Evolutionary conservation across 768 basidiomycete species (phyloP), one percentile per base, ranked within the genome.

Genomic region (Tephrocybe sp.): DNA sequence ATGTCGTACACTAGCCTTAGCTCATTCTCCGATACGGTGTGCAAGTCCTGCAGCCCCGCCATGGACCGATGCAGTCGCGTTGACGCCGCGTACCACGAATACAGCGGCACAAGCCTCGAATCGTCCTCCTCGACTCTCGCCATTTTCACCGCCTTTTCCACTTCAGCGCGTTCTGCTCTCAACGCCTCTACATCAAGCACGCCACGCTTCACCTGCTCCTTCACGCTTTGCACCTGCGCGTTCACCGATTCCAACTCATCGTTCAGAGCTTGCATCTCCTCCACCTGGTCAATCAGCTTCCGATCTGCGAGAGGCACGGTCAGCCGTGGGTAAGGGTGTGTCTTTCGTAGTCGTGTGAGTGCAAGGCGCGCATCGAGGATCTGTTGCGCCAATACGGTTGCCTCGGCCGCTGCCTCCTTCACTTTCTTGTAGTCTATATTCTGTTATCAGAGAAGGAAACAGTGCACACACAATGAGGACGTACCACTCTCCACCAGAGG

Each of bases 361-460:
- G 86, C 80, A 3, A 93, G 79, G 30, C 89, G 85, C 30, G 91
- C 83, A 62, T 94, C 91, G 53, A 91, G 79, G 58, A 95, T 92
- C 64, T 89, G 79, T 50, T 88, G 81, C 1, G 87, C 80, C 1
- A 92, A 78, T 2, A 74, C 55, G 18, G 82, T 71, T 1, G 86
- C 84, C 54, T 81, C 78, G 20, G 71, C 68, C 0, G 82, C 77
- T 7, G 79, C 66, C 1, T 72, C 65, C 37, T 79, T 81, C 0
- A 84, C 78, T 55, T 77, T 79, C 34, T 71, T 65, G 59, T 85
- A 88, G 53, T 89, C 89, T 90, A 52, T 25, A 30, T 30, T 11
- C 28, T 30, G 28, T 30, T 17, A 18, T 43, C 17, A 17, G 46
- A 41, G 17, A 7, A 7, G 30, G 14, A 32, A 7, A 32, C 30